These are phyloP conservation scores for Nicotiana sylvestris DNA, from an alignment of 257 asterid species.

Conservation along the genomic window DNA sequence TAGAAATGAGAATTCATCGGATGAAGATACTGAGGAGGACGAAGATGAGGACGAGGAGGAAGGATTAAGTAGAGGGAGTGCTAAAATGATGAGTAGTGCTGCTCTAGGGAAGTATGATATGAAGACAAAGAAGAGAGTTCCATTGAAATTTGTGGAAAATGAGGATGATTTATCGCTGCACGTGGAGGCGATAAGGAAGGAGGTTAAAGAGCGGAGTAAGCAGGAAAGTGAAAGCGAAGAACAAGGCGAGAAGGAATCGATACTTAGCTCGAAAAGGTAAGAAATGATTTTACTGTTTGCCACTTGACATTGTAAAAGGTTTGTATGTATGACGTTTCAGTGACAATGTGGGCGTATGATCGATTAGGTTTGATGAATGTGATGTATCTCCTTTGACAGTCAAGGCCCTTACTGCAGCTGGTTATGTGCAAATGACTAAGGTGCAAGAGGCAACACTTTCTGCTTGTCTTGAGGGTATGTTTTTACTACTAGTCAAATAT, in stretches of 20 bases:
- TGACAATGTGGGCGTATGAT: constrained; percentile 17
- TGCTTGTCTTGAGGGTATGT: constrained; percentile 68
- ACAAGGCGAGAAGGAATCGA: constrained; percentile 42
- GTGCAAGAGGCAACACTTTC: constrained; percentile 89
- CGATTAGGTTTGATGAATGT: constrained; percentile 85
- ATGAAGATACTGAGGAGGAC: constrained; percentile 28
- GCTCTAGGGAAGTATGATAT: constrained; percentile 69
- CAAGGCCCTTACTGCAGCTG: constrained; percentile 77
- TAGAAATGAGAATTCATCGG: constrained; percentile 32
- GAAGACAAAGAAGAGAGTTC: constrained; percentile 62
- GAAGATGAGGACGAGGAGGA: constrained; percentile 38
- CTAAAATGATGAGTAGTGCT: constrained; percentile 54
- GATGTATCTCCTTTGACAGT: constrained; percentile 64
- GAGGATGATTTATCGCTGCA: constrained; percentile 63
- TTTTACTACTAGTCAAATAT: background rate
- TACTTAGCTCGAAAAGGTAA: constrained; percentile 71
- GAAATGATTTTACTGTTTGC: constrained; percentile 8
- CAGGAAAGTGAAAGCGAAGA: constrained; percentile 31
- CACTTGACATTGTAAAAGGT: background rate
- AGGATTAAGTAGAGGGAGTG: constrained; percentile 17
- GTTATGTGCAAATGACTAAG: constrained; percentile 80
- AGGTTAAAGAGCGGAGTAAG: constrained; percentile 44
- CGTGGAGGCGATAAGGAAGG: constrained; percentile 56
- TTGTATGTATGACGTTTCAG: constrained; percentile 4
- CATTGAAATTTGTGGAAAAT: constrained; percentile 51